Base-by-base conservation (phyloP, 2,329 filamentous ascomycete species). In the Botrytis tulipae region DNA sequence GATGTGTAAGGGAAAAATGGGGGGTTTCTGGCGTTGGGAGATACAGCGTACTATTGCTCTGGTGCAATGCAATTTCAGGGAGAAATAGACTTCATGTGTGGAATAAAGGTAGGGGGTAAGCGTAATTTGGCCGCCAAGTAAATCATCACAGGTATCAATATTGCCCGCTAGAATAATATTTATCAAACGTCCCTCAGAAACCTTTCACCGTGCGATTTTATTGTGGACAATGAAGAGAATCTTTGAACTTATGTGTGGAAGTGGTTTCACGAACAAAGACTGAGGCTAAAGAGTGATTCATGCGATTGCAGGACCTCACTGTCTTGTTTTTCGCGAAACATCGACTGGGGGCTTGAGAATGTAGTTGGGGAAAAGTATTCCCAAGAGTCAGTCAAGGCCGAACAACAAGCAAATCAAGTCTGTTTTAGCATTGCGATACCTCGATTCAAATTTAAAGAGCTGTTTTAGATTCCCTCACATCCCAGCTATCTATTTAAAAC, bases 291-390 rank as follows among this genome's bases (percentile, higher is more conserved):
- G 1, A n/a, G 48, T 16, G 2, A 2, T n/a, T 51, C 25, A n/a
- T 2, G 25, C 48, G 12, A n/a, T 3, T 3, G 5, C 25, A 16
- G 5, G 48, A 16, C 5, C 25, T n/a, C 7, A 0, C 16, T 3
- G 5, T 54, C 25, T 57, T 57, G 1, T 3, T 1, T 57, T n/a
- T 3, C 7, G 14, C 51, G 14, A 57, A 0, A 3, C 0, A 29
- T 29, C 0, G 7, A 57, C 0, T 29, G n/a, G 6, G 0, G 5
- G 3, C n/a, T n/a, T 29, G 14, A 7, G 12, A 0, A 54, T 54
- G 14, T 12, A 29, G 18, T 5, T 29, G 25, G n/a, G 14, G 14
- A 29, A 29, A 14, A 29, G 51, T 18, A 3, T 9, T 8, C 51
- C 6, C 14, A 32, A 29, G 3, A 29, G 2, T 29, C 1, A 29